Percentiles rank a stretch among this genome's conserved stretches.
phyloP scores from a whole-genome alignment of 768 basidiomycete species.

The Suillus variegatus region DNA sequence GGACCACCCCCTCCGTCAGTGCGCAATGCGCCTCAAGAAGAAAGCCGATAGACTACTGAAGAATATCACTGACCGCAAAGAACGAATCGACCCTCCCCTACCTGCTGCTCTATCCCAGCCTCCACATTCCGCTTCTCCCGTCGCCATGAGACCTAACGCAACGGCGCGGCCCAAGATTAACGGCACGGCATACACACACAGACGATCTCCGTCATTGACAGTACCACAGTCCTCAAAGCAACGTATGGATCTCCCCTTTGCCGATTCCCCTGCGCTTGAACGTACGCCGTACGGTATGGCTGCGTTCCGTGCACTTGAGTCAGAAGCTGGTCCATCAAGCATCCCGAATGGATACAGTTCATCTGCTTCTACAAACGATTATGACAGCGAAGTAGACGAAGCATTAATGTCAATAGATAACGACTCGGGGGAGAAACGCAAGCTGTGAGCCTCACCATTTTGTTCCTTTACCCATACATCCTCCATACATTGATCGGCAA shows the following conservation, averaged over 20 bases:
- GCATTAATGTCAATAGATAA: slow-evolving; percentile 31
- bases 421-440: slow-evolving; percentile 63
- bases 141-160: slow-evolving; percentile 29
- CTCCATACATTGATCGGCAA: neutral
- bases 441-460: slow-evolving; percentile 42
- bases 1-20: slow-evolving; percentile 87
- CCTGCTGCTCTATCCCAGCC: slow-evolving; percentile 46
- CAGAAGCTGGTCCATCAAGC: slow-evolving; percentile 34
- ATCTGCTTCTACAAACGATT: slow-evolving; percentile 22
- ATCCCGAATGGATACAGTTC: slow-evolving; percentile 29
- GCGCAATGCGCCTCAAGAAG: slow-evolving; percentile 75
- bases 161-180: slow-evolving; percentile 48
- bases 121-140: slow-evolving; percentile 18
- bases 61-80: slow-evolving; percentile 87
- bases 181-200: slow-evolving; percentile 37
- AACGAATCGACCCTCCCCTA: slow-evolving; percentile 71
- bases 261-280: slow-evolving; percentile 65
- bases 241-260: slow-evolving; percentile 51
- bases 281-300: slow-evolving; percentile 79
- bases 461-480: neutral
- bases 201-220: slow-evolving; percentile 42
- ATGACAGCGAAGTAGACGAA: slow-evolving; percentile 41
- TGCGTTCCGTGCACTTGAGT: slow-evolving; percentile 61
- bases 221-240: slow-evolving; percentile 24
- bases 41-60: slow-evolving; percentile 87